phyloP scores from a whole-genome alignment of 148 eudicot species.

The Oxyria digyna region DNA sequence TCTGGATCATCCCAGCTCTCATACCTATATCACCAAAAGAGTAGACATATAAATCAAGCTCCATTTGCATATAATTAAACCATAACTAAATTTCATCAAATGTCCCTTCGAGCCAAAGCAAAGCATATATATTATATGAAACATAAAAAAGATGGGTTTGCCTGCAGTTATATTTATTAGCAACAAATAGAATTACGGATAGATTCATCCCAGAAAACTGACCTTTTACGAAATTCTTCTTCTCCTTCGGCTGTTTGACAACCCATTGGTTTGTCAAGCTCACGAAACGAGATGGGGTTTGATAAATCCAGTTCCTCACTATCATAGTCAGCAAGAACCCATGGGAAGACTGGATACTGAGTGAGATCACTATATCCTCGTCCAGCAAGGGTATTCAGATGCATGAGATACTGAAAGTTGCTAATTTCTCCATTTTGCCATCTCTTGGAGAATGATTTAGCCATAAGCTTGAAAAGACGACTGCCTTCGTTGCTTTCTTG shows the following conservation, averaged over 20 bases:
- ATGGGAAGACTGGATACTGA: constrained; percentile 98
- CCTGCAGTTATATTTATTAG: no score
- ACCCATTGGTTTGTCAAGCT: constrained; percentile 94
- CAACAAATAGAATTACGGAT: no score
- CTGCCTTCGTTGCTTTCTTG: constrained; percentile 90
- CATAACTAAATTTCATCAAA: no score
- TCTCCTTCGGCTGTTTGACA: constrained; percentile 94
- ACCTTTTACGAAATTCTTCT: constrained; percentile 94
- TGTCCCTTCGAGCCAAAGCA: neutral
- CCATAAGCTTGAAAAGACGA: constrained; percentile 88
- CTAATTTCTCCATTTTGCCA: constrained; percentile 99
- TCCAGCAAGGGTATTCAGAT: constrained; percentile 95
- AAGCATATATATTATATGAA: no score
- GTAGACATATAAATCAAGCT: constrained; percentile 2
- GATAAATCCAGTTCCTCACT: constrained; percentile 75
- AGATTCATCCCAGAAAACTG: constrained; percentile 12
- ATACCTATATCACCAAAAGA: constrained; percentile 32
- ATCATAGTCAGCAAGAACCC: constrained; percentile 96
- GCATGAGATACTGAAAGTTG: constrained; percentile 99
- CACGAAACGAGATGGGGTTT: constrained; percentile 72
- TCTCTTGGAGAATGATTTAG: constrained; percentile 96
- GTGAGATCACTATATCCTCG: constrained; percentile 99
- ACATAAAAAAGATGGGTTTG: no score
- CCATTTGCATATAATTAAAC: neutral
- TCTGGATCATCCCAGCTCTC: constrained; percentile 99